Base-by-base conservation (phyloP, 2,329 filamentous ascomycete genomes). In the Bimuria novae-zelandiae region DNA sequence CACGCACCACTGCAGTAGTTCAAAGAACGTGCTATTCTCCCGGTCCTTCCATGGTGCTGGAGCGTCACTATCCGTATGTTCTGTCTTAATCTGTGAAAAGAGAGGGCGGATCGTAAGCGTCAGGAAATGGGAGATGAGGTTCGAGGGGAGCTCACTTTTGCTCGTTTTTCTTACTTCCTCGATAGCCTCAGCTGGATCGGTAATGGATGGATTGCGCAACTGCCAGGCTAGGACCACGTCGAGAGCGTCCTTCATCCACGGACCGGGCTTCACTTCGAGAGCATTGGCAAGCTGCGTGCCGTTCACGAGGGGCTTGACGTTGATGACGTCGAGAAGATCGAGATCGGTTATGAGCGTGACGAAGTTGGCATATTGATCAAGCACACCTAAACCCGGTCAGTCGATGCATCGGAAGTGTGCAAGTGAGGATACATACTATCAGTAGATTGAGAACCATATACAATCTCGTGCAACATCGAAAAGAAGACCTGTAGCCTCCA, bases 211-310 rank as follows among this genome's bases (percentile, higher is more conserved):
- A 67, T 97, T 85, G 32, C 90, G 83, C 47, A 97, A 81, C 74
- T 97, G 94, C 92, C 92, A 97, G 55, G 86, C 86, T 73, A 95
- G 84, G 55, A 90, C 89, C 3, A 92, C 79, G 27, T 95, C 88
- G 41, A 96, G 76, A 3, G 92, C 92, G 40, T 82, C 80, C 49
- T 85, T 85, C 82, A 95, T 89, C 93, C 93, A 97, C n/a, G 80
- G 86, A 1, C 90, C 91, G 0, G 89, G 87, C 57, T 85, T 86
- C 0, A 82, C 84, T 16, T 75, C 77, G 3, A 97, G 79, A 3
- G 83, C 84, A 56, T 85, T 81, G 16, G 85, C 83, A 17, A 97
- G 81, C 47, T 87, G 79, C 33, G 83, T 88, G 14, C 94, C 93
- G 67, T 95, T 89, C 29, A 96, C 63, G 4, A 82, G 71, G 12